Conservation (phyloP, 2,329 filamentous ascomycete genomes). For the Blumeria hordei region DNA sequence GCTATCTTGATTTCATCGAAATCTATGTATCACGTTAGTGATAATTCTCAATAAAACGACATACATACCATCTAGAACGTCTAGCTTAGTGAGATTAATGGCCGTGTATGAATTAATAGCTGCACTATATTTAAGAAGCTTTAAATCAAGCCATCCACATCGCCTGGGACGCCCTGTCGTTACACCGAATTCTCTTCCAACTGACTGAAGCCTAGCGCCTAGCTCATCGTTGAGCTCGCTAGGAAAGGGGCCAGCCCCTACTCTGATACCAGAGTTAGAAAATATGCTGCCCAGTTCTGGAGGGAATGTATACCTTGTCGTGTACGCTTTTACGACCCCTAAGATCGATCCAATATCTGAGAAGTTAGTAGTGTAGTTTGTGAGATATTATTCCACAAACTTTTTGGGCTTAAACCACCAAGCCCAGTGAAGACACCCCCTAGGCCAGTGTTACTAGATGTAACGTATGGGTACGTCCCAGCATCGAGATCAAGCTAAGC, state of each 20-base stretch:
- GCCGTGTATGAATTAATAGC: constrained; percentile 14
- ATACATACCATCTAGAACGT: constrained; percentile 35
- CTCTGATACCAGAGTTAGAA: constrained; percentile 9
- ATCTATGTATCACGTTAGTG: constrained; percentile 9
- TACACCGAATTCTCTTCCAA: constrained; percentile 19
- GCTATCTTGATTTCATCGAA: constrained; percentile 55
- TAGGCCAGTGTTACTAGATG: constrained; percentile 25
- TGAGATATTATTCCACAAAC: background rate
- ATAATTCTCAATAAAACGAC: background rate
- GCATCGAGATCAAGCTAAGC: constrained; percentile 27
- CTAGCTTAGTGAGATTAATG: constrained; percentile 36
- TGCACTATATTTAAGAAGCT: constrained; percentile 19
- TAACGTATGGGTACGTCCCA: constrained; percentile 23
- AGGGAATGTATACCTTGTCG: constrained; percentile 2
- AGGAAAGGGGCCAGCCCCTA: constrained; percentile 39
- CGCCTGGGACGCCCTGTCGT: constrained; percentile 26
- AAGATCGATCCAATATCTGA: constrained; percentile 28
- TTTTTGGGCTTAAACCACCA: constrained; percentile 30
- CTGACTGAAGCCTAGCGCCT: constrained; percentile 23
- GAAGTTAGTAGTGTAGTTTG: background rate
- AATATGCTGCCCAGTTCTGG: background rate
- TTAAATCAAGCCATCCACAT: constrained; percentile 33
- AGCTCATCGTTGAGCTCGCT: constrained; percentile 28
- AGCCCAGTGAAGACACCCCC: constrained; percentile 37
- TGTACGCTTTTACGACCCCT: constrained; percentile 42